Conservation (phyloP, 345 rosid genomes). For the Balakata baccata region DNA sequence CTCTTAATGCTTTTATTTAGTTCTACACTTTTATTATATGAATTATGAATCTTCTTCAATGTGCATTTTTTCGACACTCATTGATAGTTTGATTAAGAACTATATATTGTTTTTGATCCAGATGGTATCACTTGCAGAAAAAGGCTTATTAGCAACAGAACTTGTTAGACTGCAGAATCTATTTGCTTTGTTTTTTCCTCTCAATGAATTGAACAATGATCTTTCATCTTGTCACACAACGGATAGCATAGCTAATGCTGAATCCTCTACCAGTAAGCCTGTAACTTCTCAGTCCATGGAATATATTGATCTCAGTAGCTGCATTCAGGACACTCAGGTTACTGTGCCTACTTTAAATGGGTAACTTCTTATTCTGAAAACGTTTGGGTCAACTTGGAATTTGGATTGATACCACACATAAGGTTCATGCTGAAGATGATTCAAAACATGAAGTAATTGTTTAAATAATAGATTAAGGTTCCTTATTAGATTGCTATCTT, state of each 20-base stretch:
- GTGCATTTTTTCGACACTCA: constrained; percentile 9
- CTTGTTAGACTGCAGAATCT: constrained; percentile 53
- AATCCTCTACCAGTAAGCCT: constrained; percentile 27
- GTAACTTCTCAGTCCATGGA: constrained; percentile 43
- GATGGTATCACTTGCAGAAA: constrained; percentile 57
- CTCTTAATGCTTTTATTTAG: not conserved
- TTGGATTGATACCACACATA: not conserved
- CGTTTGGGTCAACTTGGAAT: not conserved
- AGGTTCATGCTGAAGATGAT: not conserved
- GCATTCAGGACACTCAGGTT: constrained; percentile 61
- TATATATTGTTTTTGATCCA: constrained; percentile 28
- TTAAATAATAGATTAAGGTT: not conserved
- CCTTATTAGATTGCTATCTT: not conserved
- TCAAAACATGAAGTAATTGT: not conserved
- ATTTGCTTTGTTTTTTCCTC: constrained; percentile 50
- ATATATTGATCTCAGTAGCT: constrained; percentile 66
- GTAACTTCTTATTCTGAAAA: constrained; percentile 36
- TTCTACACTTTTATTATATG: too few species aligned
- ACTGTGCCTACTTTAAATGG: constrained; percentile 88
- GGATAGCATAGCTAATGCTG: constrained; percentile 14
- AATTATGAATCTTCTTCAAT: not conserved
- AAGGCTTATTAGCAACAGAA: constrained; percentile 40
- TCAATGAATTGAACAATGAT: constrained; percentile 29
- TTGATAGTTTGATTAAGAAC: not conserved
- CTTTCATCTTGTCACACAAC: constrained; percentile 18